Evolutionary conservation across 208 protist genomes (phyloP), one percentile per base, ranked within the genome.

Genomic region (Strigomonas culicis): DNA sequence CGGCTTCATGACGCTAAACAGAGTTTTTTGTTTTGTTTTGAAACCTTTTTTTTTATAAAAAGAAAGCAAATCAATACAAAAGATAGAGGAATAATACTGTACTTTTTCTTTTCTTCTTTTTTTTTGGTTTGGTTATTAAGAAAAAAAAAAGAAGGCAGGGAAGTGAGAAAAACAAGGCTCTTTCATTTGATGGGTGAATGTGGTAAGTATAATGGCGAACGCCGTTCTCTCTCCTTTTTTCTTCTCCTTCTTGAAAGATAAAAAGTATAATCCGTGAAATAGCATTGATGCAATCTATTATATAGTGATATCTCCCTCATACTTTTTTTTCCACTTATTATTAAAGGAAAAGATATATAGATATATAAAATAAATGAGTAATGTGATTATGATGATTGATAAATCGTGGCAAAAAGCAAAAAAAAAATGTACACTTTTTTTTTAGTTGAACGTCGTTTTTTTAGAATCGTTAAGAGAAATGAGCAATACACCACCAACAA

Each of bases 11-110:
- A 46, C 22, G 6, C 31, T n/a, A n/a, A 39, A 32, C 52, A 21
- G n/a, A 58, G 22, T 13, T 58, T 39, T 58, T 21, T 58, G 17
- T 58, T 58, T 36, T 4, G 22, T 58, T 58, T 36, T 58, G 8
- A 6, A 57, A 2, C 21, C 4, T 50, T 15, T 46, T 64, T 46
- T 65, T 1, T 64, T 52, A 2, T 70, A 44, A 58, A 49, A 59
- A 27, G 58, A 17, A 69, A 34, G 39, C 27, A 61, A 32, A 69
- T 7, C 34, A 49, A 61, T 10, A 50, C 11, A 53, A 34, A 66
- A 10, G 56, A 25, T 11, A 53, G 0, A 2, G 36, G 15, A 21
- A 0, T 21, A 59, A 28, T 43, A 41, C 8, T 41, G 6, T 41
- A n/a, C n/a, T 47, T 47, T 47, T 47, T 47, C 41, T 47, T 47